Base-by-base conservation (phyloP, 2,329 filamentous ascomycete species). In the Aspergillus proliferans region DNA sequence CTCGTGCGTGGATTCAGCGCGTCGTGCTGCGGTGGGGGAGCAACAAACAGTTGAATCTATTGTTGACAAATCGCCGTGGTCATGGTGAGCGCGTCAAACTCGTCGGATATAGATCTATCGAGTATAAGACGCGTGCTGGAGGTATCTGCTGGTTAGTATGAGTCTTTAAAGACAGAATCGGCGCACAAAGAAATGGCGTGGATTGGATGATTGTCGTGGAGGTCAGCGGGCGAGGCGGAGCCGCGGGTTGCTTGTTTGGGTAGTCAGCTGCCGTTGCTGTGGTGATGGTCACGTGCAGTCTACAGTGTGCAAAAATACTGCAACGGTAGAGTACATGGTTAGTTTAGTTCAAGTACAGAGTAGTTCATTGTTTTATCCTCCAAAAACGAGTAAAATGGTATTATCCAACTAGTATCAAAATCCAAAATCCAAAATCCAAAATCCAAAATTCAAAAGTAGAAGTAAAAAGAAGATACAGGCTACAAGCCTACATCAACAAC, bases 231-330 rank as follows among this genome's bases (percentile, higher is more conserved):
- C 34, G 45, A 21, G 36, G 22, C 18, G 41, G 45, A 21, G 36
- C 24, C 18, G 46, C 45, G 33, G 45, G 15, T 53, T 48, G 21
- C 53, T 45, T 42, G 22, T 54, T 49, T 47, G 28, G 49, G 41
- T 39, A 28, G 10, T 54, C 52, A 52, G 46, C 39, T 50, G 53
- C 3, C 6, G 53, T 56, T 48, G n/a, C 45, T 45, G 34, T 26
- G 48, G 46, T 45, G 54, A 56, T 48, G n/a, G 10, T 14, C 22
- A 52, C 44, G 39, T 52, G 43, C n/a, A 15, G 6, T 18, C 34
- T n/a, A 38, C 34, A 15, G 4, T 8, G 34, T 15, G 2, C 34
- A 38, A n/a, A 38, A 38, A n/a, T 38, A 18, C 26, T 26, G 6
- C 24, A 3, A 28, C 34, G 8, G 15, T 38, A 38, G 15, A 15